phyloP scores from a whole-genome alignment of 2,329 filamentous ascomycete species.

The Trichophyton schoenleinii region DNA sequence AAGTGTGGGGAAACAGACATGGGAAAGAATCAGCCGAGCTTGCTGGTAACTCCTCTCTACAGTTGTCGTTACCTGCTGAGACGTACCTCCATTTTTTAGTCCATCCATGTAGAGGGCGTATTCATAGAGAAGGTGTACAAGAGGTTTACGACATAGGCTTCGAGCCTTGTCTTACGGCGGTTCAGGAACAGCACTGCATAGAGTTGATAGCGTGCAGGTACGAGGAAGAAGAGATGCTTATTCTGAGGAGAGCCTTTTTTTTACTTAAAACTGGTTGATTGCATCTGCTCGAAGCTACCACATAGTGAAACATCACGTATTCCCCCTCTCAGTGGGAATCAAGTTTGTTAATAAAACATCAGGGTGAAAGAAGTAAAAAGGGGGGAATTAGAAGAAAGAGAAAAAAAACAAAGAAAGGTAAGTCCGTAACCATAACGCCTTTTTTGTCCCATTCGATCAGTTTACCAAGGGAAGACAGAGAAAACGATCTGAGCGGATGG shows the following conservation, averaged over 20 bases:
- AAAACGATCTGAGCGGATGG: not conserved
- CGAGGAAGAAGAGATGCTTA: not conserved
- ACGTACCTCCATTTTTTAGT: no score
- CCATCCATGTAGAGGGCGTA: no score
- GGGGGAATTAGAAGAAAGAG: not conserved
- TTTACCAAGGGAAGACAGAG: not conserved
- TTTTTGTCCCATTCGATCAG: not conserved
- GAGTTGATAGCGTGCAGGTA: not conserved
- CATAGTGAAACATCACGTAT: conserved; percentile 1
- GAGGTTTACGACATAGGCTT: not conserved
- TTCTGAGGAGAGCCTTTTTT: not conserved
- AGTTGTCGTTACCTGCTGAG: no score
- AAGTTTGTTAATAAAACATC: not conserved
- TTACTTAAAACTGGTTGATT: not conserved
- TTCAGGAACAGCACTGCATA: not conserved
- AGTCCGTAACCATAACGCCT: conserved; percentile 1
- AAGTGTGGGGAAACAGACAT: not conserved
- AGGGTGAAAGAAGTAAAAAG: not conserved
- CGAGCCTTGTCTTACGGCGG: not conserved
- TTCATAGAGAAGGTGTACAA: no score
- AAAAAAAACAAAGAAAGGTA: not conserved
- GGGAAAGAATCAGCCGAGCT: not conserved
- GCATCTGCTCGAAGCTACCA: not conserved
- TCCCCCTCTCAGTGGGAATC: not conserved
- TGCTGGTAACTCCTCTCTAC: not conserved